phyloP scores from a whole-genome alignment of 352 stramenopile species.

The Globisporangium carolinianum region DNA sequence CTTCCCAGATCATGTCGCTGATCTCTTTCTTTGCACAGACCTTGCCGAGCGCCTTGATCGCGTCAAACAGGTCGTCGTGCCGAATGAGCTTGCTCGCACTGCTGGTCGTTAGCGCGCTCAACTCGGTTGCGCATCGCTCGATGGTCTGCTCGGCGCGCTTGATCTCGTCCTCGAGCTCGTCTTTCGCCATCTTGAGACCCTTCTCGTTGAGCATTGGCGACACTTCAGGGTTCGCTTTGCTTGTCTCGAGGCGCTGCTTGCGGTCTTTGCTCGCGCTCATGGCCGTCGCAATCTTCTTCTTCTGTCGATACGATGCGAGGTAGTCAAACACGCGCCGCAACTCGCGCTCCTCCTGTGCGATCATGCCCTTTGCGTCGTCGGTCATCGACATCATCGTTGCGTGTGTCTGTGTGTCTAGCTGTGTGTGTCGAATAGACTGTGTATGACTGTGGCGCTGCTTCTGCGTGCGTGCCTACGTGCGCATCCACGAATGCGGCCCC shows the following conservation, averaged over 20 bases:
- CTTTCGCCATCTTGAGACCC: constrained; percentile 65
- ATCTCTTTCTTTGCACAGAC: constrained; percentile 93
- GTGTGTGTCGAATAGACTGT: too few species aligned
- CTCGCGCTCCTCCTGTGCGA: constrained; percentile 92
- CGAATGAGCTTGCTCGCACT: constrained; percentile 68
- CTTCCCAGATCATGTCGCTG: constrained; percentile 98
- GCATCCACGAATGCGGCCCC: constrained; percentile 6
- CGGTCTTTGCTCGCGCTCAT: constrained; percentile 48
- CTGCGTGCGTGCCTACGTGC: not conserved
- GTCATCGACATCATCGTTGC: constrained; percentile 61
- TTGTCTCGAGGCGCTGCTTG: constrained; percentile 49
- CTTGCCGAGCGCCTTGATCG: constrained; percentile 91
- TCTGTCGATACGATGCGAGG: constrained; percentile 87
- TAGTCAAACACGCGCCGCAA: constrained; percentile 93
- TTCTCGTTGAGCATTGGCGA: constrained; percentile 75
- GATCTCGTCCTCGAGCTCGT: constrained; percentile 79
- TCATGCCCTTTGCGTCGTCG: constrained; percentile 83
- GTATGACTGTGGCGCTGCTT: not conserved
- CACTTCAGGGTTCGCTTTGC: constrained; percentile 61
- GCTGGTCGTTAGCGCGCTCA: constrained; percentile 44
- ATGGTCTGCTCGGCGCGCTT: constrained; percentile 46
- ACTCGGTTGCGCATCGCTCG: constrained; percentile 41
- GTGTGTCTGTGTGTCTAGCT: too few species aligned
- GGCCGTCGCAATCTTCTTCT: constrained; percentile 58
- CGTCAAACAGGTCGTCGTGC: constrained; percentile 90